These are phyloP conservation scores for Leccinum variicolor DNA, from an alignment of 768 basidiomycete genomes.

Conservation along the genomic window DNA sequence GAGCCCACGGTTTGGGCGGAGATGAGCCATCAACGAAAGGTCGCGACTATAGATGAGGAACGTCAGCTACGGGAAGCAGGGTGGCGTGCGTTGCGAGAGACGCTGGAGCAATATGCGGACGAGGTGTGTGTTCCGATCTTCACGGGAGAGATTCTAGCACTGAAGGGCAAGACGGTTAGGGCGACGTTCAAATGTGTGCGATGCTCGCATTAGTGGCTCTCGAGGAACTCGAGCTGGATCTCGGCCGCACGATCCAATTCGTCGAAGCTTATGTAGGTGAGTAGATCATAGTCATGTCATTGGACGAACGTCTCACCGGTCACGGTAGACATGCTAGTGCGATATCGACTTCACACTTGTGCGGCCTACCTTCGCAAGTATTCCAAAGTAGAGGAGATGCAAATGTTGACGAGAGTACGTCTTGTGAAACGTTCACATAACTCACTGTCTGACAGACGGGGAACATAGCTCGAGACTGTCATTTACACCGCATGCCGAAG, in stretches of 20 bases:
- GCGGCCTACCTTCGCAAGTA: constrained; percentile 78
- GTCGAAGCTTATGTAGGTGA: constrained; percentile 73
- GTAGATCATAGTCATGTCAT: constrained; percentile 12
- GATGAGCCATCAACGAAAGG: constrained; percentile 22
- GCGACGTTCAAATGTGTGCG: constrained; percentile 79
- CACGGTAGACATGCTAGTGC: constrained; percentile 55
- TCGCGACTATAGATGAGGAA: constrained; percentile 45
- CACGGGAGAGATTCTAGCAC: background rate
- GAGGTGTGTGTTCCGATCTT: constrained; percentile 39
- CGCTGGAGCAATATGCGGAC: constrained; percentile 60
- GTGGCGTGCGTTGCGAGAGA: constrained; percentile 53
- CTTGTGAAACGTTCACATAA: too few relatives aligned
- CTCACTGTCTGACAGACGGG: background rate
- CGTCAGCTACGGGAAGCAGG: constrained; percentile 47
- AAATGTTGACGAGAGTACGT: constrained; percentile 51
- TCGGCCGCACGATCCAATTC: constrained; percentile 46
- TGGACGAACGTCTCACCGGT: background rate
- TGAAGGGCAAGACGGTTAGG: constrained; percentile 39
- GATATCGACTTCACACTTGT: constrained; percentile 57
- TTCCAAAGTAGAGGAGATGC: constrained; percentile 48
- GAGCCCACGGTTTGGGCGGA: constrained; percentile 27
- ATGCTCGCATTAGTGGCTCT: constrained; percentile 63
- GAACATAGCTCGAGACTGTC: constrained; percentile 64
- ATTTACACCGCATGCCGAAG: constrained; percentile 68
- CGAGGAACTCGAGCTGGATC: constrained; percentile 50